Base-by-base conservation (phyloP, 768 basidiomycete species). In the Kwoniella shandongensis region DNA sequence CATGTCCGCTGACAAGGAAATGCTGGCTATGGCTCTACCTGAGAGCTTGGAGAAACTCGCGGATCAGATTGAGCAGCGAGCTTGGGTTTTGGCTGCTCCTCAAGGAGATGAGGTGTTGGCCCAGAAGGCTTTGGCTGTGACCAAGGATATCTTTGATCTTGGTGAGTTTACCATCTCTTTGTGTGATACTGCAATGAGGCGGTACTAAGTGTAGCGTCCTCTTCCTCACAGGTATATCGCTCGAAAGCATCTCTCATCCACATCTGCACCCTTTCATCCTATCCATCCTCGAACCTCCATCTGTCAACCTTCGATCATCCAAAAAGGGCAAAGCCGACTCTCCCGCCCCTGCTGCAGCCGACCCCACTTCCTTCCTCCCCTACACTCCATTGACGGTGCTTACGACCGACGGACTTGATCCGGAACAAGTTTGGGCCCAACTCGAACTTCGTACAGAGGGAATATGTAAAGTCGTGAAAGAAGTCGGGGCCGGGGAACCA, bases 341-440 rank as follows among this genome's bases (percentile, higher is more conserved):
- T 77, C 73, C 57, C 73, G 73, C 22, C 71, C 70, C 51, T 15
- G 63, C 73, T n/a, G 51, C 52, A 8, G 41, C 47, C 12, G 57
- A 63, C 18, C 42, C 49, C 0, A 44, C 59, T 20, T 36, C 45
- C 13, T 64, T 79, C 36, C 46, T 63, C 1, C 72, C 72, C 23
- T 71, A 68, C 46, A 96, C 94, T 0, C 92, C 92, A 5, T 76
- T 97, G 2, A 79, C 84, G 6, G 83, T 83, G 32, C 82, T 99
- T 18, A 88, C 85, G 57, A 79, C 86, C 12, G 84, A 90, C 20
- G 86, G 82, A 17, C 86, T 96, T 84, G 87, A 85, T 64, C 81
- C 84, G 22, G 88, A 89, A 54, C 92, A 94, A 74, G 80, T 97
- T 25, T 99, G 94, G 94, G 86, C 86, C 38, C 94, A 99, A 78